Evolutionary conservation across 306 rosid species (phyloP), one percentile per base, ranked within the genome.

Genomic region (Ochetophila trinervis): DNA sequence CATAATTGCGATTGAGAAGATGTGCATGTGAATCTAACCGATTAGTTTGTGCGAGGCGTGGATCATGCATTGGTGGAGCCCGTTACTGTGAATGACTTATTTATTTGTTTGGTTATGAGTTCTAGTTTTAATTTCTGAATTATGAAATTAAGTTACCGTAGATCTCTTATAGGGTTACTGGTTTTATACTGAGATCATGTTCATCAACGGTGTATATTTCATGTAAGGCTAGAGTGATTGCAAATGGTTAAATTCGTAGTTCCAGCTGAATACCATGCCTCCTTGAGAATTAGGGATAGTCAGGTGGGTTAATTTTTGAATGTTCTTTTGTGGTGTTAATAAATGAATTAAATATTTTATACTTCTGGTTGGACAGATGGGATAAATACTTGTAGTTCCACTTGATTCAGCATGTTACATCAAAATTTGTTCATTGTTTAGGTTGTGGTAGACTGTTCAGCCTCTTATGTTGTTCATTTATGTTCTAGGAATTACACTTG

Each of bases 41-140:
- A 40, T 58, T 63, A 66, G 61, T 20, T 62, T 71, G 57, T 50
- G 6, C 66, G 69, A 59, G 76, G 64, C 59, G 68, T 50, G 66
- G 53, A 63, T 65, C 64, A 51, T 76, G 65, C 64, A 21, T 61
- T 27, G 60, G 72, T 69, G 54, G 59, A 47, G 74, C 56, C 34
- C 34, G 54, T 34, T 47, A 67, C 3, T 51, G 20, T 45, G 3
- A 45, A 64, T 60, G 34, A 15, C 57, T 35, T 61, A 21, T 40
- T 10, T 57, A 54, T 57, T 48, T 54, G 9, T 56, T 63, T 57
- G 48, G 57, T n/a, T 9, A 8, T 13, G 51, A 63, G 30, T 19
- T 67, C 15, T 72, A 35, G 23, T 18, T 55, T 47, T 22, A 53
- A 15, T 36, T 23, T 45, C 47, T 45, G 75, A 53, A 44, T 20